phyloP scores from a whole-genome alignment of 192 early-diverging fungal species.

The Backusella parvicylindrica region DNA sequence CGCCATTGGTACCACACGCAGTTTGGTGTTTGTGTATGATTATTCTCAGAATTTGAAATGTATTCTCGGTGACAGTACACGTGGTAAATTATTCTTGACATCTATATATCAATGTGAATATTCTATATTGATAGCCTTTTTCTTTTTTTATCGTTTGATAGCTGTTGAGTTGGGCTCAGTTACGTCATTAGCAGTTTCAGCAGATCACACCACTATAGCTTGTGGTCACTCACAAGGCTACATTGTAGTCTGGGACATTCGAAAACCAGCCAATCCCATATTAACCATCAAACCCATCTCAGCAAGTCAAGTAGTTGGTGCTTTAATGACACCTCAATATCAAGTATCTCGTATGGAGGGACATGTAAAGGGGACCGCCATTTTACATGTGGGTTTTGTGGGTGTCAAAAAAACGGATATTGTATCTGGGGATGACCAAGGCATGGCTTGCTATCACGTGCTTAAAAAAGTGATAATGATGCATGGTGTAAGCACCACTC shows the following conservation, averaged over 20 bases:
- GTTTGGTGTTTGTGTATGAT: constrained; percentile 54
- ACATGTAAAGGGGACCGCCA: constrained; percentile 51
- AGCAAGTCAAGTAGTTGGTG: constrained; percentile 39
- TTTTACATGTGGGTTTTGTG: constrained; percentile 55
- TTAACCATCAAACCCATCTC: constrained; percentile 51
- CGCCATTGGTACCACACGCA: constrained; percentile 56
- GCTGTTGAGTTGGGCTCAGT: constrained; percentile 53
- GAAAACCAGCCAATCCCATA: constrained; percentile 39
- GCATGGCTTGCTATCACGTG: constrained; percentile 59
- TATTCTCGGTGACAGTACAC: constrained; percentile 29
- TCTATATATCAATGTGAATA: background rate
- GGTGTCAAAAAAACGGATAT: constrained; percentile 53
- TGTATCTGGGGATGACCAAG: constrained; percentile 54
- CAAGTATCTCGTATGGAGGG: constrained; percentile 43
- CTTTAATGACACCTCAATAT: background rate
- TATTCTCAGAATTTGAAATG: constrained; percentile 45
- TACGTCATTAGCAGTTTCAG: constrained; percentile 54
- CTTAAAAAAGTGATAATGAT: constrained; percentile 60
- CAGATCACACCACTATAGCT: constrained; percentile 52
- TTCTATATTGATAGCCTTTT: no score
- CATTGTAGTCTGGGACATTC: constrained; percentile 57
- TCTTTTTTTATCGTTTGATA: constrained; percentile 2
- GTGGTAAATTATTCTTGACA: constrained; percentile 23
- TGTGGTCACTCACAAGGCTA: constrained; percentile 51
- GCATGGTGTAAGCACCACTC: constrained; percentile 52